Evolutionary conservation across 2,329 filamentous ascomycete genomes (phyloP).

Genomic region (Fusarium decemcellulare): DNA sequence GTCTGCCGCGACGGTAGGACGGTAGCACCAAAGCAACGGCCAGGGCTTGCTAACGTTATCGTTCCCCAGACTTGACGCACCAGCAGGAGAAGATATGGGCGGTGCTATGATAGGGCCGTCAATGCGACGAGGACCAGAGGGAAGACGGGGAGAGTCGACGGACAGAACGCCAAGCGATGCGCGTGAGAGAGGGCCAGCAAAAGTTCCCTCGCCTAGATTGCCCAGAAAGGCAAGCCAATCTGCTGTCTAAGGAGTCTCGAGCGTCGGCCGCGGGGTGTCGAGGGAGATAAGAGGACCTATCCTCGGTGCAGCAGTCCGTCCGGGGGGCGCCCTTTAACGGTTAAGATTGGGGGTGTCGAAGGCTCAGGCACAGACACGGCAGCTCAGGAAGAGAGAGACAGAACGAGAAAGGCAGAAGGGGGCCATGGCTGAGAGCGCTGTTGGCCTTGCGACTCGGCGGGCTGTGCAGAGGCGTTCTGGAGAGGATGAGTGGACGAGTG

Average conservation of each 20-base stretch:
- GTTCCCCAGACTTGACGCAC: constrained; percentile 51
- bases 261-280: constrained; percentile 43
- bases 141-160: constrained; percentile 40
- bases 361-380: constrained; percentile 22
- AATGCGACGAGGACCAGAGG: constrained; percentile 36
- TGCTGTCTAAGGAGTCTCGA: constrained; percentile 47
- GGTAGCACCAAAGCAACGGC: constrained; percentile 40
- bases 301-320: constrained; percentile 25
- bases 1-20: constrained; percentile 31
- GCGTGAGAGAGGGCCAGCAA: constrained; percentile 55
- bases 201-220: constrained; percentile 58
- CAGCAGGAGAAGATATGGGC: constrained; percentile 46
- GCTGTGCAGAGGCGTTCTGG: constrained; percentile 29
- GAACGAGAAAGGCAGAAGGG: neutral
- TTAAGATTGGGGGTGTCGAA: constrained; percentile 20
- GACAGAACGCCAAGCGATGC: constrained; percentile 52
- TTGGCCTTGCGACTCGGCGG: constrained; percentile 5
- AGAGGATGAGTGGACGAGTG: constrained; percentile 21
- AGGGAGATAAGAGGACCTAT: constrained; percentile 45
- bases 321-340: constrained; percentile 16
- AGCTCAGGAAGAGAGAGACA: constrained; percentile 8
- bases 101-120: constrained; percentile 47
- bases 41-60: constrained; percentile 51
- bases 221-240: constrained; percentile 54
- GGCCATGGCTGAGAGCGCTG: neutral